Evolutionary conservation across 768 basidiomycete species (phyloP), one percentile per base, ranked within the genome.

Genomic region (Dacryopinax primogenitus): DNA sequence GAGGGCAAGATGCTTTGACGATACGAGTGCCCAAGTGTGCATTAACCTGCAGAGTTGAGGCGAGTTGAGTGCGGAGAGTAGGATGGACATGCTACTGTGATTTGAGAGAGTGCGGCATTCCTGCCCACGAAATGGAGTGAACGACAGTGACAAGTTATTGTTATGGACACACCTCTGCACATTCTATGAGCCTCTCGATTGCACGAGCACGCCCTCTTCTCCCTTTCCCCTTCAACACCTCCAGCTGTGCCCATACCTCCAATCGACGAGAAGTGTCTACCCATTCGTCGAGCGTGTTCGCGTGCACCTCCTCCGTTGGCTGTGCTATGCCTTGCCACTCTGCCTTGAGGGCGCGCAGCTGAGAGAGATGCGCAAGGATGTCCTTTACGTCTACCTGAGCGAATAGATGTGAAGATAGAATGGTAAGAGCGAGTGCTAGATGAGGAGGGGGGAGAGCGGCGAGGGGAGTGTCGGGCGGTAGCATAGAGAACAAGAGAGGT

Each of bases 1-100:
- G 9, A 15, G 45, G 9, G 13, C 13, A 12, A 47, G 45, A 26
- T 47, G 45, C 9, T 26, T 12, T 12, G 45, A 47, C 13, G 45
- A 47, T 7, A 47, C 45, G 45, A 47, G 45, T 21, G 45, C 45
- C 45, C 45, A 47, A 21, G 45, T 47, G 45, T 47, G 45, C 45
- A 47, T 47, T 12, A 47, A 23, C 7, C 45, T 9, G 13, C 13
- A 47, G 45, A 47, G 13, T 13, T 12, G 45, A 13, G 45, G 45
- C 9, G 13, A 9, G 23, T 13, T 15, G 11, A 47, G 45, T 23
- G 45, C 7, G 13, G 45, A 47, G 45, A 47, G 45, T 12, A 47
- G 45, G 11, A 21, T 47, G 11, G 45, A 15, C 45, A 47, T 47
- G 45, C 45, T 47, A 23, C 45, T 47, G 45, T 47, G 45, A 23